A percentile compares a stretch with the other conserved stretches of the same genome.
Conservation (phyloP, 2,329 filamentous ascomycete genomes). For the Fusarium armeniacum region DNA sequence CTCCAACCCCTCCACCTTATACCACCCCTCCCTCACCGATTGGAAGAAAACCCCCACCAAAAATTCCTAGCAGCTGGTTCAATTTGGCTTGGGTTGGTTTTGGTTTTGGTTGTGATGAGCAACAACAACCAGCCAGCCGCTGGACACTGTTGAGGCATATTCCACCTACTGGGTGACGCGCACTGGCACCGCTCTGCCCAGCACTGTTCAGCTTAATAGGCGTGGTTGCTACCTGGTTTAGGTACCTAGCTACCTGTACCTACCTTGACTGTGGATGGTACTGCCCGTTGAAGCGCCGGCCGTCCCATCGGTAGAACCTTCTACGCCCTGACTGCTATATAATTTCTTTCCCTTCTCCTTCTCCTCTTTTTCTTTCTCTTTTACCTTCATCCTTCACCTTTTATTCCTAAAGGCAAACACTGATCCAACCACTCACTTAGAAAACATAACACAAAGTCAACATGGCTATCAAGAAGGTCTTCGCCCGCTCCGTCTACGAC, state of each 20-base stretch:
- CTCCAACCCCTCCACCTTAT: conserved; percentile 35
- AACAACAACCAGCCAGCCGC: conserved; percentile 43
- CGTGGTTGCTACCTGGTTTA: neutral
- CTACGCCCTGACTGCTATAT: conserved; percentile 32
- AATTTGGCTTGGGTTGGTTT: conserved; percentile 35
- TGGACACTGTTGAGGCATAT: conserved; percentile 49
- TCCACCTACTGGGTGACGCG: conserved; percentile 32
- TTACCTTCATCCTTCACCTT: conserved; percentile 23
- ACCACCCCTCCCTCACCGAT: conserved; percentile 44
- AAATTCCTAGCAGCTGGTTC: conserved; percentile 42
- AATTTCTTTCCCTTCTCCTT: conserved; percentile 30
- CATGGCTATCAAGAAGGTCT: conserved; percentile 93
- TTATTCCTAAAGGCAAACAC: conserved; percentile 33
- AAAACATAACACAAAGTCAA: conserved; percentile 57
- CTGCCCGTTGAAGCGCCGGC: conserved; percentile 36
- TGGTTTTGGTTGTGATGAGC: conserved; percentile 45
- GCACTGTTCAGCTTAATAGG: conserved; percentile 18
- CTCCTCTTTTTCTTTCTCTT: conserved; percentile 29
- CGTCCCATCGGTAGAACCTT: conserved; percentile 39
- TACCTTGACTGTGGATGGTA: conserved; percentile 12
- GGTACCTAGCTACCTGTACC: neutral
- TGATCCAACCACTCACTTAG: conserved; percentile 45
- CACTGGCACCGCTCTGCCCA: conserved; percentile 15
- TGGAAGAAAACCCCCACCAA: conserved; percentile 45
- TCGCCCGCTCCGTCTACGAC: conserved; percentile 97